Percentiles rank a stretch among this genome's conserved stretches.
phyloP scores from a whole-genome alignment of 352 stramenopile species.

The Globisporangium nunn region DNA sequence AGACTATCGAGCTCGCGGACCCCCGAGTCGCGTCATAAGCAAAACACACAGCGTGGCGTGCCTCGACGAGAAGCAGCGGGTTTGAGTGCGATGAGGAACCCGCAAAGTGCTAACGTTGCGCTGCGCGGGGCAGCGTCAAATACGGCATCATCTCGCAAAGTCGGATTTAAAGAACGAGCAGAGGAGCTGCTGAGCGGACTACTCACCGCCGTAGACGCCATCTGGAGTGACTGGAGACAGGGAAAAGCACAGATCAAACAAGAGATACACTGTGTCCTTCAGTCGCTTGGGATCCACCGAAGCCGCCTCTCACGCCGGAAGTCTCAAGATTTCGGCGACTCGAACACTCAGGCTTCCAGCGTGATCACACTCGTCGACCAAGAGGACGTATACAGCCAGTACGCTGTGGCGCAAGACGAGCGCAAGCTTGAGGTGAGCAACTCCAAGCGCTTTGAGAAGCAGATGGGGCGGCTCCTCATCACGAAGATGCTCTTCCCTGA shows the following conservation, averaged over 20 bases:
- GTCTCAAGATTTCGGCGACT: background rate
- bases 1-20: conserved; percentile 1
- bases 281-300: conserved; percentile 7
- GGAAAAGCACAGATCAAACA: conserved; percentile 14
- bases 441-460: conserved; percentile 8
- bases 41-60: too few relatives aligned
- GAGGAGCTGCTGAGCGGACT: conserved; percentile 4
- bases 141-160: background rate
- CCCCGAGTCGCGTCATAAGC: background rate
- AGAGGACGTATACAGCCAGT: conserved; percentile 1
- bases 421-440: background rate
- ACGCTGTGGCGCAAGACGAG: background rate
- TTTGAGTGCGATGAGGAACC: background rate
- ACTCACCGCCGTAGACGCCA: conserved; percentile 16
- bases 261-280: conserved; percentile 16
- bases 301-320: conserved; percentile 10
- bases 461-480: conserved; percentile 21
- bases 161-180: background rate
- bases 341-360: background rate
- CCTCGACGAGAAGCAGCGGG: background rate
- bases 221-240: conserved; percentile 47
- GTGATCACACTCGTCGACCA: background rate
- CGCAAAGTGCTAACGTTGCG: background rate
- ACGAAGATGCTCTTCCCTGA: conserved; percentile 32
- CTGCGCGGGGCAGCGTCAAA: background rate